Evolutionary conservation across 352 stramenopile genomes (phyloP).

Genomic region (Globisporangium takayamanum): DNA sequence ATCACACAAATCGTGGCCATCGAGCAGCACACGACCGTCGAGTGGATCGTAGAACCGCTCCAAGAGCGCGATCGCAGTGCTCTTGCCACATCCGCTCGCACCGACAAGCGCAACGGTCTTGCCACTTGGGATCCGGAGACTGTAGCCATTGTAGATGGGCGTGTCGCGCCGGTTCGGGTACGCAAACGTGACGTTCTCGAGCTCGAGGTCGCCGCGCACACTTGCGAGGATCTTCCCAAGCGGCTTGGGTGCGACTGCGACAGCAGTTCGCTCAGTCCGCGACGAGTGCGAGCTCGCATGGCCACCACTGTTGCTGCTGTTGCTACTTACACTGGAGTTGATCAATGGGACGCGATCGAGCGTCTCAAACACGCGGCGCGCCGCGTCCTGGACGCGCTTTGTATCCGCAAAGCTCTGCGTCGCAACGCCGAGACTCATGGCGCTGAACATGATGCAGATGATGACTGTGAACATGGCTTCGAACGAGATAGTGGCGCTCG

Average conservation of each 20-base stretch:
- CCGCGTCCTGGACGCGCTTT: background rate
- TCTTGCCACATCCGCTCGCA: conserved; percentile 54
- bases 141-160: conserved; percentile 31
- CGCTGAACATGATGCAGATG: conserved; percentile 30
- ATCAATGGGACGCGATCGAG: background rate
- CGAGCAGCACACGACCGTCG: conserved; percentile 29
- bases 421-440: conserved; percentile 27
- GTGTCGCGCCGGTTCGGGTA: conserved; percentile 46
- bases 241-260: too few species aligned
- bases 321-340: background rate
- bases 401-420: conserved; percentile 23
- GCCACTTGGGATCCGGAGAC: conserved; percentile 28
- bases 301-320: background rate
- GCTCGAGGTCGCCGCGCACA: conserved; percentile 49
- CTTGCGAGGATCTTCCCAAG: too few species aligned
- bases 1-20: conserved; percentile 47
- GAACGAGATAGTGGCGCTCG: conserved; percentile 29
- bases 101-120: conserved; percentile 54
- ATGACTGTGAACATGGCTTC: conserved; percentile 37
- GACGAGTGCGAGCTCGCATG: too few species aligned
- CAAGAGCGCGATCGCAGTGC: conserved; percentile 43
- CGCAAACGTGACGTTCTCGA: conserved; percentile 69
- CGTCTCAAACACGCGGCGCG: background rate
- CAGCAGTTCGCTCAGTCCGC: background rate
- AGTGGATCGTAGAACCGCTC: conserved; percentile 56